Conservation (phyloP, 2,329 filamentous ascomycete species). For the Nannizziopsis arthrosporioides region DNA sequence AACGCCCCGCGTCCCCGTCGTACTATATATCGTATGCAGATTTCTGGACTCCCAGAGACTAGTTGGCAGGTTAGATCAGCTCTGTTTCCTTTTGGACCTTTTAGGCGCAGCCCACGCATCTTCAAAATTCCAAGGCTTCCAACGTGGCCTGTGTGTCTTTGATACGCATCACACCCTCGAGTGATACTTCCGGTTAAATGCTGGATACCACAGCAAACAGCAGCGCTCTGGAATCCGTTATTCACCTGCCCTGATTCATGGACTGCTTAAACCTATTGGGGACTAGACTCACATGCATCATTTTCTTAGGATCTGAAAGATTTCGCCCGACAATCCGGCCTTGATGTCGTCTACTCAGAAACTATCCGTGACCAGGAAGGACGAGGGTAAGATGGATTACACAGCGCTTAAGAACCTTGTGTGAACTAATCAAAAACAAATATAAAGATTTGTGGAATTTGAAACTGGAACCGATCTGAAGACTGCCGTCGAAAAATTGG, state of each 20-base stretch:
- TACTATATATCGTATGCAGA: constrained; percentile 93
- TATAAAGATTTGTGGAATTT: constrained; percentile 75
- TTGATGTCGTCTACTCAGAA: constrained; percentile 97
- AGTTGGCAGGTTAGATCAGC: constrained; percentile 93
- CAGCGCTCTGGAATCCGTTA: too few relatives aligned
- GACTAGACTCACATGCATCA: constrained; percentile 60
- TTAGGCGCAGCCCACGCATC: constrained; percentile 13
- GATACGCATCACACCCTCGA: neutral
- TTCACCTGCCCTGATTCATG: neutral
- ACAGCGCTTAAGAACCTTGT: neutral
- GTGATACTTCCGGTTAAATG: neutral
- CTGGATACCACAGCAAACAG: too few relatives aligned
- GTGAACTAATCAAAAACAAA: neutral
- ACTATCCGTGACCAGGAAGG: constrained; percentile 84
- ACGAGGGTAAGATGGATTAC: constrained; percentile 57
- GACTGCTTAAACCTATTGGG: constrained; percentile 24
- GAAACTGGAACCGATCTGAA: constrained; percentile 84
- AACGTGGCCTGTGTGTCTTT: constrained; percentile 6
- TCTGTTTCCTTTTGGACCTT: constrained; percentile 23
- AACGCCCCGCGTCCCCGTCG: constrained; percentile 68
- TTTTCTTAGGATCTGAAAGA: constrained; percentile 96
- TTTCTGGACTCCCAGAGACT: constrained; percentile 95
- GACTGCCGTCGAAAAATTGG: constrained; percentile 87
- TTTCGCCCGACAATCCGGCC: constrained; percentile 89
- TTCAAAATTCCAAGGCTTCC: constrained; percentile 9